Conservation (phyloP, 768 basidiomycete genomes). For the Pholiota molesta region DNA sequence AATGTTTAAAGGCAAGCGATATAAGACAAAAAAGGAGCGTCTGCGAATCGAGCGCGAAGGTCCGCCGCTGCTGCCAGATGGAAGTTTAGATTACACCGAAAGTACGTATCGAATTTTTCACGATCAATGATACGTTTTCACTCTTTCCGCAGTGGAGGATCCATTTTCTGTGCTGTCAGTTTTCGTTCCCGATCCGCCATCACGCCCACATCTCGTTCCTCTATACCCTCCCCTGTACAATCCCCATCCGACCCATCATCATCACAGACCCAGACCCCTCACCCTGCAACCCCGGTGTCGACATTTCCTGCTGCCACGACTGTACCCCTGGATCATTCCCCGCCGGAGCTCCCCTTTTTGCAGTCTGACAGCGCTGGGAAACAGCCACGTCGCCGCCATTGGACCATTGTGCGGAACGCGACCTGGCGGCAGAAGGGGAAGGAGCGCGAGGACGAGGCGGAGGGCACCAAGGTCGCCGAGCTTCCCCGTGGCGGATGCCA, state of each 20-base stretch:
- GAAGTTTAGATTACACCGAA: slow-evolving; percentile 77
- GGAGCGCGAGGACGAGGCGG: slow-evolving; percentile 52
- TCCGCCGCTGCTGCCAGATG: slow-evolving; percentile 69
- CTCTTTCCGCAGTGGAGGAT: slow-evolving; percentile 62
- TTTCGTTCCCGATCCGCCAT: slow-evolving; percentile 59
- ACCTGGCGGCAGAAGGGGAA: slow-evolving; percentile 49
- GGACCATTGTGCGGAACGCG: slow-evolving; percentile 59
- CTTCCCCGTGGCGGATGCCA: slow-evolving; percentile 46
- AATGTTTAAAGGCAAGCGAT: slow-evolving; percentile 60
- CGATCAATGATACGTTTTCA: slow-evolving; percentile 10
- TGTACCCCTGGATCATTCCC: slow-evolving; percentile 27
- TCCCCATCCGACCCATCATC: slow-evolving; percentile 18
- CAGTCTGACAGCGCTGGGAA: slow-evolving; percentile 10
- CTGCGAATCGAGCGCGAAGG: slow-evolving; percentile 78
- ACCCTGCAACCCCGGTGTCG: slow-evolving; percentile 13
- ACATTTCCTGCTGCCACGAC: slow-evolving; percentile 30
- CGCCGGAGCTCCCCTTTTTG: slow-evolving; percentile 23
- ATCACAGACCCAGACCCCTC: slow-evolving; percentile 15
- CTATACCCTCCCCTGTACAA: slow-evolving; percentile 51
- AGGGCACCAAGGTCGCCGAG: slow-evolving; percentile 29
- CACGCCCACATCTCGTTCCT: slow-evolving; percentile 60
- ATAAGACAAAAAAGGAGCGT: slow-evolving; percentile 81
- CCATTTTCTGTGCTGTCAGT: slow-evolving; percentile 70
- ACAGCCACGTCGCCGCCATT: slow-evolving; percentile 52
- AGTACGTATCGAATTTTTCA: slow-evolving; percentile 45